Evolutionary conservation across 2,329 filamentous ascomycete genomes (phyloP).

Genomic region (Epicoccum sorghinum): DNA sequence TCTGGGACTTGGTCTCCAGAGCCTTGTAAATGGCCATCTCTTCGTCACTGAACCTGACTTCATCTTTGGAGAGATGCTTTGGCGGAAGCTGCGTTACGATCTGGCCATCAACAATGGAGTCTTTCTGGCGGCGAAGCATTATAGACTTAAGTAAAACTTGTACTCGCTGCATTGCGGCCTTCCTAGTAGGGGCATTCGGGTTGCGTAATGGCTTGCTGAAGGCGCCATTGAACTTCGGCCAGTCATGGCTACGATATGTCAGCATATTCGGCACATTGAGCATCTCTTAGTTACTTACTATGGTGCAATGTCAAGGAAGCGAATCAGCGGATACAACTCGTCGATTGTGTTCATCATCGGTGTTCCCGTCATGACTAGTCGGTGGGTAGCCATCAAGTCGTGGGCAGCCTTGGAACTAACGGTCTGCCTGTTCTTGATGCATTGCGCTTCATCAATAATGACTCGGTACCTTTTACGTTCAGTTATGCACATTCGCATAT

Average conservation of each 20-base stretch:
- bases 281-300: background rate
- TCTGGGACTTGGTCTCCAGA: slow-evolving; percentile 69
- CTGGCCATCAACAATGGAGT: slow-evolving; percentile 77
- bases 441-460: slow-evolving; percentile 80
- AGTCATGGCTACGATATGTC: slow-evolving; percentile 52
- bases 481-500: background rate
- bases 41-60: slow-evolving; percentile 70
- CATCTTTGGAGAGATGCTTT: slow-evolving; percentile 65
- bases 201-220: slow-evolving; percentile 59
- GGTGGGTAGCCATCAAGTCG: slow-evolving; percentile 64
- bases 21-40: slow-evolving; percentile 69
- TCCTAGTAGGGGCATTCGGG: slow-evolving; percentile 38
- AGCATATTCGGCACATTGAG: background rate
- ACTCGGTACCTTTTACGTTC: slow-evolving; percentile 52
- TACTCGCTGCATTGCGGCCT: slow-evolving; percentile 69
- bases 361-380: slow-evolving; percentile 80
- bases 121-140: slow-evolving; percentile 82
- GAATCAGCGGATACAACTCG: slow-evolving; percentile 78
- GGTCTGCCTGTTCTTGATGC: slow-evolving; percentile 76
- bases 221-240: slow-evolving; percentile 65
- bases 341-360: slow-evolving; percentile 87
- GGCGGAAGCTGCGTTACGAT: slow-evolving; percentile 73
- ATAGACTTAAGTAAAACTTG: slow-evolving; percentile 79
- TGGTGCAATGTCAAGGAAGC: slow-evolving; percentile 80
- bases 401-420: slow-evolving; percentile 66